Conservation (phyloP, 129 eudicot genomes). For the Artemisia annua region DNA sequence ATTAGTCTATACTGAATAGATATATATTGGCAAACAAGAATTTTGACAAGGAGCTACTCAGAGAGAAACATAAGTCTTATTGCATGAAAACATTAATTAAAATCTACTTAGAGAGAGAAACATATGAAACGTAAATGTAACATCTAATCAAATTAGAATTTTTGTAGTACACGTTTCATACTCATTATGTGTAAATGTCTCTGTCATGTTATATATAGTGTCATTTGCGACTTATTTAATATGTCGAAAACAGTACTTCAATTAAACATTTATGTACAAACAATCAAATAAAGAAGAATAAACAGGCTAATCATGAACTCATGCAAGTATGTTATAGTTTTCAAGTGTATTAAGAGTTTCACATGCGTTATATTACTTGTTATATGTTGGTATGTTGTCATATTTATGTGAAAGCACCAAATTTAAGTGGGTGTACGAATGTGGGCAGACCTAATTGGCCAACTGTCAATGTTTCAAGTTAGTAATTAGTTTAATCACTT, state of each 20-base stretch:
- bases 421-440: no score
- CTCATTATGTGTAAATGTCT: conserved; percentile 1
- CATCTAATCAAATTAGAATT: conserved; percentile 24
- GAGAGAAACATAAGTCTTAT: neutral
- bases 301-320: no score
- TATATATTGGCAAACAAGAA: conserved; percentile 7
- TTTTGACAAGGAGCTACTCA: neutral
- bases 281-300: neutral
- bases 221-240: neutral
- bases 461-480: no score
- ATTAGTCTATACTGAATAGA: neutral
- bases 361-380: no score
- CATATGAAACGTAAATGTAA: conserved; percentile 7
- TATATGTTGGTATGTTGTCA: no score
- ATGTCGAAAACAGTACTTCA: neutral
- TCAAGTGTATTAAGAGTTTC: no score
- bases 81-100: neutral
- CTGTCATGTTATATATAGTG: conserved; percentile 23
- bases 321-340: no score
- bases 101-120: neutral
- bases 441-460: no score
- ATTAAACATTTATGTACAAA: neutral
- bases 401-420: no score
- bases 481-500: no score
- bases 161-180: conserved; percentile 24